Conservation (phyloP, 2,329 filamentous ascomycete genomes). For the Colletotrichum filicis region DNA sequence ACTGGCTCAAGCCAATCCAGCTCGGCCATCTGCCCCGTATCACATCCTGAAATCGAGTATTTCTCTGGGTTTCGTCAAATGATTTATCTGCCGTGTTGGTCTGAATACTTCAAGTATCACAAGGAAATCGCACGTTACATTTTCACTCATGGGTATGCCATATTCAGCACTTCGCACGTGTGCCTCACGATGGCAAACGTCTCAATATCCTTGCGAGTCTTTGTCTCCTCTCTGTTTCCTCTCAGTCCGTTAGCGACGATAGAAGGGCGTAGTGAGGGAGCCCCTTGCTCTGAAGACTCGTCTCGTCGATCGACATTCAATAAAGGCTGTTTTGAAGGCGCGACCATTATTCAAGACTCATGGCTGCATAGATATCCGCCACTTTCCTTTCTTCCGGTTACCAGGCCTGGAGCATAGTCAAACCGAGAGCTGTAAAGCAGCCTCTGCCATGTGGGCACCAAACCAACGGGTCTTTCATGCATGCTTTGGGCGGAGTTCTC, state of each 20-base stretch:
- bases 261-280: neutral
- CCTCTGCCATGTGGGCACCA: neutral
- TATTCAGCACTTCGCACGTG: neutral
- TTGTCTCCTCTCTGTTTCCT: neutral
- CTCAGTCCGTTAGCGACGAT: no score
- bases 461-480: neutral
- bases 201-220: neutral
- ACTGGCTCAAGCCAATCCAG: neutral
- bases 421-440: neutral
- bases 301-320: neutral
- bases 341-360: neutral
- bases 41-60: neutral
- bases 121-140: neutral
- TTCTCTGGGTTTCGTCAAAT: neutral
- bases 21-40: neutral
- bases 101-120: neutral
- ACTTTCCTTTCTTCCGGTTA: slow-evolving; percentile 1
- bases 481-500: neutral
- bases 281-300: neutral
- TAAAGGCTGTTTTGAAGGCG: neutral
- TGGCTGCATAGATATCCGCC: neutral
- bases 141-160: neutral
- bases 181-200: neutral
- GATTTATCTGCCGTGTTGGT: neutral
- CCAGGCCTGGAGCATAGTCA: neutral